Evolutionary conservation across 495 filamentous ascomycete genomes (phyloP).

Genomic region (Baudoinia panamericana): DNA sequence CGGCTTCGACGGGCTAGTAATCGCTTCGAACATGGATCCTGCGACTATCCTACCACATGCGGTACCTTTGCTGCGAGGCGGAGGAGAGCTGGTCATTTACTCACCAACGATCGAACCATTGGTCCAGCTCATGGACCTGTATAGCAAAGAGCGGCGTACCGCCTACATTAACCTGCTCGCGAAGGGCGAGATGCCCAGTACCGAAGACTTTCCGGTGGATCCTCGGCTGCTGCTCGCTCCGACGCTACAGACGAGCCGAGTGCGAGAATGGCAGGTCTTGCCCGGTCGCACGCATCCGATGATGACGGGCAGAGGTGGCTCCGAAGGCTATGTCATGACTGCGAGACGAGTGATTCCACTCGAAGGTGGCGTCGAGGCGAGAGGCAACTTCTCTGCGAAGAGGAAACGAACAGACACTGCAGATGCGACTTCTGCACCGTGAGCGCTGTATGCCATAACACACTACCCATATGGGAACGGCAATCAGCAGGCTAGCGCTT

Average conservation of each 20-base stretch:
- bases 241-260: conserved; percentile 61
- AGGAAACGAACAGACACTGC: conserved; percentile 38
- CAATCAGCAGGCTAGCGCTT: too few relatives aligned
- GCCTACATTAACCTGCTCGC: conserved; percentile 43
- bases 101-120: conserved; percentile 66
- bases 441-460: too few relatives aligned
- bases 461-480: too few relatives aligned
- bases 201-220: conserved; percentile 63
- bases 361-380: conserved; percentile 63
- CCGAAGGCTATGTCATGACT: conserved; percentile 84
- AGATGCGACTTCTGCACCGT: too few relatives aligned
- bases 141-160: conserved; percentile 58
- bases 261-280: conserved; percentile 74
- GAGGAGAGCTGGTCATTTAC: conserved; percentile 75
- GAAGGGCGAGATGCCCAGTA: conserved; percentile 33
- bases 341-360: conserved; percentile 68
- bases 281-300: conserved; percentile 85
- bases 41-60: conserved; percentile 56
- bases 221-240: conserved; percentile 70
- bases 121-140: conserved; percentile 59
- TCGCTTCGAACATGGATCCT: conserved; percentile 69
- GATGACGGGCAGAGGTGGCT: conserved; percentile 78
- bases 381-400: conserved; percentile 52
- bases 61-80: conserved; percentile 69
- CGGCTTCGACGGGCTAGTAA: conserved; percentile 67